Base-by-base conservation (phyloP, 192 early-diverging fungal species). In the Mortierella claussenii region DNA sequence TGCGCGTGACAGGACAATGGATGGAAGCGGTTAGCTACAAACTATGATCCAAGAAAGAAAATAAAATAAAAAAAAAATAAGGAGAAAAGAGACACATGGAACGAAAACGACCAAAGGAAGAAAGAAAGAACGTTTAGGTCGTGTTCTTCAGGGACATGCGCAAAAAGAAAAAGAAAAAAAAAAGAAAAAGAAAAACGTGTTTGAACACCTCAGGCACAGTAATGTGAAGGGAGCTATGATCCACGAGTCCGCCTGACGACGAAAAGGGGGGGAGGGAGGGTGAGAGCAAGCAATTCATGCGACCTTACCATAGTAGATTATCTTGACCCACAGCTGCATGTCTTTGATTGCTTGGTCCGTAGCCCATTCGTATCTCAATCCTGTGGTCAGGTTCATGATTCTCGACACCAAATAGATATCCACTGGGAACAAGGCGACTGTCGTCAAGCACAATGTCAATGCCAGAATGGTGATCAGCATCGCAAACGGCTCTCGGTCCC, bases 391-490 rank as follows among this genome's bases (percentile, higher is more conserved):
- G 62, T 89, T 73, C 58, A 83, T 80, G 13, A 85, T 83, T 10
- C 69, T 75, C 4, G 88, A 87, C 9, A 89, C 88, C 15, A 87
- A 48, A 63, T 82, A 88, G 34, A 86, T 87, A 47, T 89, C 88
- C 0, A 89, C 69, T 0, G 86, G 84, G 32, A 86, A 76, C 15
- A 89, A 53, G 10, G 82, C 76, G 0, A 86, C 71, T 0, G 82
- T 82, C 0, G 76, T 67, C 23, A 88, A 71, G n/a, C 83, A 65
- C 11, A 87, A 40, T 1, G 80, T 80, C 17, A 87, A 57, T 1
- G 79, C 68, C 18, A 80, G 24, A 27, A 87, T 75, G 4, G 86
- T 82, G n/a, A 87, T 69, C 2, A 80, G 3, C 40, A 85, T 85
- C 1, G 86, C 86, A 50, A 87, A 80, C 0, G 64, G 71, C 42